These are phyloP conservation scores for Populus tomentosa DNA, from an alignment of 441 rosid genomes.

Conservation along the genomic window DNA sequence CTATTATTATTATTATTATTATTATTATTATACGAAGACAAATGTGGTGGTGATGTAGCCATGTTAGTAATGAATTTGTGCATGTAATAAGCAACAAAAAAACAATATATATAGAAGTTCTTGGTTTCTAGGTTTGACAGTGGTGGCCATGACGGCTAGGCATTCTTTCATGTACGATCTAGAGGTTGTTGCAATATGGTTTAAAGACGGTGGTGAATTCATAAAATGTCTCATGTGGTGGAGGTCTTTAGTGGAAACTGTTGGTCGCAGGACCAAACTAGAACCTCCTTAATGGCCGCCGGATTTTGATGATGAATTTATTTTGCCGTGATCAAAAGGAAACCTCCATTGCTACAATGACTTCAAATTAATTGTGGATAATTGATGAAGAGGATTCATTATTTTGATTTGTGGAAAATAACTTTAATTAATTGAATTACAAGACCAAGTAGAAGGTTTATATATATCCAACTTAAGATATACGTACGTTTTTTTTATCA, in stretches of 20 bases:
- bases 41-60: not conserved
- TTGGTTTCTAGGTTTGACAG: not conserved
- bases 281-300: too few relatives aligned
- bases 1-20: too few relatives aligned
- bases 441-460: too few relatives aligned
- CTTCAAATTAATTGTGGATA: too few relatives aligned
- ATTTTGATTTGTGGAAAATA: not conserved
- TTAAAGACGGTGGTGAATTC: not conserved
- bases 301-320: not conserved
- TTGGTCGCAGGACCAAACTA: too few relatives aligned
- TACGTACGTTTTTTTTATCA: not conserved
- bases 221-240: not conserved
- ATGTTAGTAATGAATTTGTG: conserved; percentile 9
- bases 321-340: not conserved
- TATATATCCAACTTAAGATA: too few relatives aligned
- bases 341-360: too few relatives aligned
- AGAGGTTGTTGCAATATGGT: not conserved
- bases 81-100: not conserved
- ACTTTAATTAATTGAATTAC: too few relatives aligned
- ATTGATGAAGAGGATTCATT: too few relatives aligned
- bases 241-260: too few relatives aligned
- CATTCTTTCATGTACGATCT: not conserved
- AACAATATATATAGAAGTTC: not conserved
- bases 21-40: not conserved
- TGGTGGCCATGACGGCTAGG: not conserved